phyloP scores from a whole-genome alignment of 2,329 filamentous ascomycete genomes.

The Metarhizium robertsii region DNA sequence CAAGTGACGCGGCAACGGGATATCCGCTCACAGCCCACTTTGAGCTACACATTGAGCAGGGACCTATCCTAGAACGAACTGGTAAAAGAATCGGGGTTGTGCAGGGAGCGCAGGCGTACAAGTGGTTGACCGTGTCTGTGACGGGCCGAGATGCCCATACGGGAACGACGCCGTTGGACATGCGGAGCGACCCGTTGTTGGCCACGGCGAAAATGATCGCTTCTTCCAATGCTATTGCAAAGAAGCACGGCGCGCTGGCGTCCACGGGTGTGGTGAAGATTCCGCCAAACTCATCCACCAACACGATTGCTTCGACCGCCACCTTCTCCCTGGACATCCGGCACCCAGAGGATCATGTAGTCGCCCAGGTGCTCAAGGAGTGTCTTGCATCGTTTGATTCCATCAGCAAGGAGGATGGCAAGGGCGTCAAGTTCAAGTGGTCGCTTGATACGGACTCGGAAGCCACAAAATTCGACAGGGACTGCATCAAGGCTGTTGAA shows the following conservation, averaged over 20 bases:
- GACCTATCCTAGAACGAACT: conserved; percentile 45
- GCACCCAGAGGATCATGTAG: conserved; percentile 41
- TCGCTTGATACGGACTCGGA: conserved; percentile 49
- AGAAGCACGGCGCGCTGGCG: conserved; percentile 15
- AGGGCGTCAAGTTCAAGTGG: conserved; percentile 42
- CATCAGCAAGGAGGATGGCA: conserved; percentile 16
- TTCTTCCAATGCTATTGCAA: conserved; percentile 17
- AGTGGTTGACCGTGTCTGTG: conserved; percentile 21
- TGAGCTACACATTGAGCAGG: conserved; percentile 77
- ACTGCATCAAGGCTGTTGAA: conserved; percentile 56
- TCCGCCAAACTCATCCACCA: conserved; percentile 56
- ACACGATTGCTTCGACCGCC: conserved; percentile 60
- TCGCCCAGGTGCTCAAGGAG: conserved; percentile 32
- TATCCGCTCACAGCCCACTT: conserved; percentile 68
- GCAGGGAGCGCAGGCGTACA: conserved; percentile 22
- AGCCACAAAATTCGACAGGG: conserved; percentile 53
- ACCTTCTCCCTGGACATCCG: conserved; percentile 59
- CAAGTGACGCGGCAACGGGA: conserved; percentile 6
- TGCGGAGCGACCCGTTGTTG: conserved; percentile 24
- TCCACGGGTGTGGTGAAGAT: conserved; percentile 22
- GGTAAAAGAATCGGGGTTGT: conserved; percentile 21
- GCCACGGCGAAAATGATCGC: conserved; percentile 25
- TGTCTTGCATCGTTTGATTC: conserved; percentile 14
- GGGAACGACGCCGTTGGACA: conserved; percentile 21
- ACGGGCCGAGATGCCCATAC: conserved; percentile 21